Conservation (phyloP, 2,329 filamentous ascomycete species). For the Cytospora paraplurivora region DNA sequence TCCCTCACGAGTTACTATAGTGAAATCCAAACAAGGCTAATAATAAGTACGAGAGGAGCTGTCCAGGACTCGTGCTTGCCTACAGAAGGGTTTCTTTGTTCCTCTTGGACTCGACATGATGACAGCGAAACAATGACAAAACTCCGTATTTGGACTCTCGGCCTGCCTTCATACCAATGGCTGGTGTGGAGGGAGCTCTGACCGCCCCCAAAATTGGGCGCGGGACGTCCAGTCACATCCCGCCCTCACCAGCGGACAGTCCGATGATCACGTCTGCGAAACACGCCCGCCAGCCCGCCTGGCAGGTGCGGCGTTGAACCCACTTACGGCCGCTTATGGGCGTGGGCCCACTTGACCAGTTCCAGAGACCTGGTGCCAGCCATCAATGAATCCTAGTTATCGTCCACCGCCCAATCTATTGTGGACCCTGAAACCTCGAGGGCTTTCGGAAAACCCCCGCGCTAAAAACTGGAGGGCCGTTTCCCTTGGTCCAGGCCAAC, state of each 20-base stretch:
- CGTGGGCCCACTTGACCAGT: conserved; percentile 16
- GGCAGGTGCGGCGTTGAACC: conserved; percentile 13
- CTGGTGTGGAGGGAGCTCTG: conserved; percentile 21
- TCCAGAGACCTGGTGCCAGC: conserved; percentile 11
- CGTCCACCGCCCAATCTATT: conserved; percentile 14
- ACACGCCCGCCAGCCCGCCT: conserved; percentile 20
- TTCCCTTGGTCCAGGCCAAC: conserved; percentile 14
- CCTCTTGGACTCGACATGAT: conserved; percentile 11
- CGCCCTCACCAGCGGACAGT: conserved; percentile 22
- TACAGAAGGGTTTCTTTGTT: conserved; percentile 11
- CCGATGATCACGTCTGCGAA: conserved; percentile 22
- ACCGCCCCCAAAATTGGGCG: conserved; percentile 12
- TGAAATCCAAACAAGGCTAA: conserved; percentile 15
- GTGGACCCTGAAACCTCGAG: conserved; percentile 1
- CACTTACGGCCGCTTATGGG: conserved; percentile 3
- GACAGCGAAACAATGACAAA: conserved; percentile 4
- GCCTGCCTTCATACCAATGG: neutral
- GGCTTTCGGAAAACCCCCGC: conserved; percentile 11
- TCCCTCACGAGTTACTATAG: conserved; percentile 8
- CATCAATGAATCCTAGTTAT: neutral
- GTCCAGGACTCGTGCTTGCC: neutral
- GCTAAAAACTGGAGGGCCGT: conserved; percentile 15
- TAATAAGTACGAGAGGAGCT: conserved; percentile 1
- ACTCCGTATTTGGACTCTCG: neutral
- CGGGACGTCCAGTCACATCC: neutral